phyloP scores from a whole-genome alignment of 805 yeast species.

The Pichia nanzhaoensis region DNA sequence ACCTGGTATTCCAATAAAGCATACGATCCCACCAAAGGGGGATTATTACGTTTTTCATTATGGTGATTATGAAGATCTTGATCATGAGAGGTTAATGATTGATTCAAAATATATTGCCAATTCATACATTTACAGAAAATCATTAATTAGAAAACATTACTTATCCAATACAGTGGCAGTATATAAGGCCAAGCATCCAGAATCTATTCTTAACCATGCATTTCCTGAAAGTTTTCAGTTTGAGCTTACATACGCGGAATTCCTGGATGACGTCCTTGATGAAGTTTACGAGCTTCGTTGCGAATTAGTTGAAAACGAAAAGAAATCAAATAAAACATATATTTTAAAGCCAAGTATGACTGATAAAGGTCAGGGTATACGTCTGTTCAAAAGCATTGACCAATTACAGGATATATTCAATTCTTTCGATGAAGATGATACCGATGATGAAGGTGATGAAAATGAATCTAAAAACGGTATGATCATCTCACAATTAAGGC shows the following conservation, averaged over 20 bases:
- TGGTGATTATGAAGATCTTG: conserved; percentile 85
- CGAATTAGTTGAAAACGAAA: conserved; percentile 53
- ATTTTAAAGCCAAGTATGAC: conserved; percentile 96
- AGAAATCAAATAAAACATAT: conserved; percentile 47
- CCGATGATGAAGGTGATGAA: conserved; percentile 52
- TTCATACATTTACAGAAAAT: conserved; percentile 84
- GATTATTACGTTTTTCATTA: conserved; percentile 49
- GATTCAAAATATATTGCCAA: conserved; percentile 54
- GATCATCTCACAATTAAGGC: conserved; percentile 80
- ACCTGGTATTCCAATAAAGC: conserved; percentile 4
- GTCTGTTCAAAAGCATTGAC: conserved; percentile 69
- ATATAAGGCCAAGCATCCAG: conserved; percentile 68
- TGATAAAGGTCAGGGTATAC: conserved; percentile 93
- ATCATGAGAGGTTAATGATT: conserved; percentile 54
- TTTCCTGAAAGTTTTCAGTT: conserved; percentile 72
- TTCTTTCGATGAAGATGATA: conserved; percentile 71
- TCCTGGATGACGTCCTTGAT: conserved; percentile 86
- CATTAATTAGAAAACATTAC: conserved; percentile 84
- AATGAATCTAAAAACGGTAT: conserved; percentile 43
- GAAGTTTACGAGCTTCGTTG: conserved; percentile 85
- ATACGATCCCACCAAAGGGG: conserved; percentile 21
- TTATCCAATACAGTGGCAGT: conserved; percentile 77
- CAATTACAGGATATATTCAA: conserved; percentile 81
- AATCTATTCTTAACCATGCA: conserved; percentile 49
- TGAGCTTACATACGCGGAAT: conserved; percentile 94